Evolutionary conservation across 1,284 basidiomycete species (phyloP), one percentile per base, ranked within the genome.

Genomic region (Ganoderma meredithae): DNA sequence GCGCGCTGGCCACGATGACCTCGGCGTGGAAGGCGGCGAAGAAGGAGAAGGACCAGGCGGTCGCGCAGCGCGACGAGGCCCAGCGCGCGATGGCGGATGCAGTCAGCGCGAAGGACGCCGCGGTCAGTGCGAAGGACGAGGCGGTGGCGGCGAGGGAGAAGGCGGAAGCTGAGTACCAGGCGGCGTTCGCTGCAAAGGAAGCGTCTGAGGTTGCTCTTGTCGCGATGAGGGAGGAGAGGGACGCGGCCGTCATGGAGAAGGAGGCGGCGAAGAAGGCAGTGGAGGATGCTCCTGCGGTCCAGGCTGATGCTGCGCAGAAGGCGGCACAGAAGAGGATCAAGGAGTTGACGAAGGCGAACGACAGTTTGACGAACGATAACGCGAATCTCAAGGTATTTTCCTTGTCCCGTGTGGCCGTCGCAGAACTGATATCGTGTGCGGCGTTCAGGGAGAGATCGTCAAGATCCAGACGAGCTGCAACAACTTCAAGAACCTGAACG

Each of bases 401-500:
- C 25, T 4, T 53, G 3, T 4, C 13, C 13, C 4, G 3, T 10
- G 5, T 6, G 0, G 31, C 17, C 0, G 1, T 53, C 13, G 27
- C 25, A 9, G 4, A n/a, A 19, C 27, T 53, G 25, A 53, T 27
- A 4, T 13, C 13, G 22, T 3, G 49, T 25, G 9, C 49, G 55
- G n/a, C 19, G 15, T 39, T 15, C 12, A 56, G 55, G 19, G 19
- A 8, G 55, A 56, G n/a, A n/a, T 56, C 31, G 19, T 39, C 13
- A 56, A 33, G 55, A 9, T 39, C 33, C 55, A 39, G 55, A 36
- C 55, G 2, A 56, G 55, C 33, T 56, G 55, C 55, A 39, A 56
- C 55, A 56, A 56, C 19, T 56, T 56, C 55, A 56, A 56, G 55
- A 56, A 33, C 17, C 33, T 56, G 17, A 33, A 36, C 33, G 55